Evolutionary conservation across 192 early-diverging fungal species (phyloP), one percentile per base, ranked within the genome.

Genomic region (Entomortierella parvispora): DNA sequence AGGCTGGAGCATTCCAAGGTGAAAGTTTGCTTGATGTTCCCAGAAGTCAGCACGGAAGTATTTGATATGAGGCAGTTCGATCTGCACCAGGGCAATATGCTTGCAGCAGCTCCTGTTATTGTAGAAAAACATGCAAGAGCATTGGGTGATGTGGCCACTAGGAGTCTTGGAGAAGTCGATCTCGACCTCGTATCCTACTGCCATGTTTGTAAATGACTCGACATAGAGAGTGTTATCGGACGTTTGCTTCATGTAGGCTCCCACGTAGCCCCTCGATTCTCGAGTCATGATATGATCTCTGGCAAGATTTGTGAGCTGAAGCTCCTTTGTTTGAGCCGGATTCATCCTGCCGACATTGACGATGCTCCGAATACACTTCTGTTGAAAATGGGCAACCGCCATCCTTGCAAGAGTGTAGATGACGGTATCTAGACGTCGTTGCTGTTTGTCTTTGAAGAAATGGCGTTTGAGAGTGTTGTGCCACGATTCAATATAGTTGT

Each of bases 401-500:
- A 8, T 48, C 7, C 53, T n/a, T 28, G 29, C 66, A 2, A 68
- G 29, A 18, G 34, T 53, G 28, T 45, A 58, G 1, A 68, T 20
- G 1, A 58, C 26, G 33, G 49, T 23, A 23, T 68, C 66, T 6
- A 59, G 8, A 25, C 66, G 56, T 29, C 40, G 46, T 25, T 60
- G 57, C 7, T 68, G 57, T 40, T 51, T 60, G 37, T 68, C 55
- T 28, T 33, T 51, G 46, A 60, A 52, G 28, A 60, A 60, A 28
- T 53, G 42, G 12, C 23, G 49, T 20, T 53, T 53, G 9, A 60
- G 20, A 10, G 58, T 42, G 37, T 60, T 54, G 57, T 53, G 57
- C 66, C 48, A 60, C 11, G 47, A 34, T 37, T 68, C 66, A 29
- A 68, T 50, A 31, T 60, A 53, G 18, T 60, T 58, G 31, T 53